A percentile compares a stretch with the other conserved stretches of the same genome.
phyloP scores from a whole-genome alignment of 345 rosid species.

The Sonneratia caseolaris region DNA sequence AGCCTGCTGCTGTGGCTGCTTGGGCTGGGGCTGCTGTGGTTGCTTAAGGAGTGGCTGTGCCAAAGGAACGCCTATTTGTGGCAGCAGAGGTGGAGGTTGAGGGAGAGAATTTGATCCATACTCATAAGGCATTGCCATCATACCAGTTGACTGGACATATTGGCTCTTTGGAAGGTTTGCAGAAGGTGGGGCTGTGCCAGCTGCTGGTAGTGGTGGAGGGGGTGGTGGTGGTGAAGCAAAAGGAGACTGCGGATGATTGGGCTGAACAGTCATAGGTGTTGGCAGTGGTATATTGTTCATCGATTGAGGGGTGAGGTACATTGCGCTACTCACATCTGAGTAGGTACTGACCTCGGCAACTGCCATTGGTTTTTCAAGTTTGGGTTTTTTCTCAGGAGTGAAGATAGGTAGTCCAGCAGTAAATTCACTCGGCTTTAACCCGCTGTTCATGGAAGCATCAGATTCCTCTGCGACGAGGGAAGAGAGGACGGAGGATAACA shows the following conservation, averaged over 20 bases:
- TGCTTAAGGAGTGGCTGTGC: constrained; percentile 40
- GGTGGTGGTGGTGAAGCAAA: constrained; percentile 31
- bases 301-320: constrained; percentile 36
- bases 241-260: constrained; percentile 38
- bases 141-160: constrained; percentile 38
- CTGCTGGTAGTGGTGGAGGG: constrained; percentile 20
- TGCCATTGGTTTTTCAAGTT: constrained; percentile 34
- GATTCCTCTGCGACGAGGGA: constrained; percentile 68
- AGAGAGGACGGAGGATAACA: constrained; percentile 71
- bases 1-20: constrained; percentile 28
- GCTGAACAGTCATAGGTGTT: constrained; percentile 27
- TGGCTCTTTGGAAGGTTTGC: constrained; percentile 34
- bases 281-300: constrained; percentile 20
- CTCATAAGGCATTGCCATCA: constrained; percentile 41
- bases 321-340: constrained; percentile 24
- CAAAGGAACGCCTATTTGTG: constrained; percentile 44
- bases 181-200: constrained; percentile 19
- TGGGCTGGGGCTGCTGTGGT: constrained; percentile 32
- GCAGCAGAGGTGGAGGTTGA: constrained; percentile 60
- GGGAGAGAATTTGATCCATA: constrained; percentile 37
- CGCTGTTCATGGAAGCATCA: constrained; percentile 44
- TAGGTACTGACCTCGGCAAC: constrained; percentile 27
- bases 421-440: constrained; percentile 34
- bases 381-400: constrained; percentile 48
- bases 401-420: constrained; percentile 28